These are phyloP conservation scores for Alnus rubra DNA, from an alignment of 306 rosid species.

Conservation along the genomic window DNA sequence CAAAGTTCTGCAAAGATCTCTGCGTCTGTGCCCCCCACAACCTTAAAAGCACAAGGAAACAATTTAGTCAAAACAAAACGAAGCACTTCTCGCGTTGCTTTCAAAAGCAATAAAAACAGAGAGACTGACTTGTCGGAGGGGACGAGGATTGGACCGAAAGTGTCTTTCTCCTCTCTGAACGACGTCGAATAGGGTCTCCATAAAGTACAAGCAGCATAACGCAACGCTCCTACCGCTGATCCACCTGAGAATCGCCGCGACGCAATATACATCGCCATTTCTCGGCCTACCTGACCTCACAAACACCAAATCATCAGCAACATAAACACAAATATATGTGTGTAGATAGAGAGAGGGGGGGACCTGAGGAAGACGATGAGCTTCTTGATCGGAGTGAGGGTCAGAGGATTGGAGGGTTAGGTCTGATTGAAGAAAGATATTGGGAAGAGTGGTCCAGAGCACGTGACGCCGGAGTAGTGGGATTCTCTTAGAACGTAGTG, in stretches of 20 bases:
- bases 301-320: neutral
- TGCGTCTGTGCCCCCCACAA: slow-evolving; percentile 99
- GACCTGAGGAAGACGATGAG: neutral
- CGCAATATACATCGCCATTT: slow-evolving; percentile 54
- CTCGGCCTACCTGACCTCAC: neutral
- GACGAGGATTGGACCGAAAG: slow-evolving; percentile 92
- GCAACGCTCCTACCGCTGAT: slow-evolving; percentile 42
- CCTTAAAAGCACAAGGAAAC: slow-evolving; percentile 30
- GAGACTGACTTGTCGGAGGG: slow-evolving; percentile 80
- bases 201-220: slow-evolving; percentile 33
- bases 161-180: slow-evolving; percentile 88
- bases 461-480: slow-evolving; percentile 26
- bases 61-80: neutral
- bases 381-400: no score
- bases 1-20: slow-evolving; percentile 89
- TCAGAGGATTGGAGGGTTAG: no score
- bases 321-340: neutral
- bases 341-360: neutral
- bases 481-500: neutral
- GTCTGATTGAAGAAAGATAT: no score
- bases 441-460: no score
- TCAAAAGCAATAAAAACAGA: slow-evolving; percentile 2
- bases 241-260: slow-evolving; percentile 60
- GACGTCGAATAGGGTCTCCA: slow-evolving; percentile 62
- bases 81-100: no score